Base-by-base conservation (phyloP, 192 early-diverging fungal genomes). In the Umbelopsis vinacea region DNA sequence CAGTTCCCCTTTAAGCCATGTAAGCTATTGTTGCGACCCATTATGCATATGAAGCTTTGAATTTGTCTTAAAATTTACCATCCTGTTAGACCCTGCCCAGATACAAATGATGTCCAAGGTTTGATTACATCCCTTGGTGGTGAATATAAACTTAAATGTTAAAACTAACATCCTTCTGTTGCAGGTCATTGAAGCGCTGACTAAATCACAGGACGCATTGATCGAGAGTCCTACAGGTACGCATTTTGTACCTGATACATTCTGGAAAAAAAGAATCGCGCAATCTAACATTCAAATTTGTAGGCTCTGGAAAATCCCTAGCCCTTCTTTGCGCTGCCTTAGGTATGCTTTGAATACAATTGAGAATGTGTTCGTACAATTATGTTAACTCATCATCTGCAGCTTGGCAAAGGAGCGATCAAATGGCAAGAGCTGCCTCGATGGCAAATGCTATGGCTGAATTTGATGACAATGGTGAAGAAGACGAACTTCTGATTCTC, bases 81-180 rank as follows among this genome's bases (percentile, higher is more conserved):
- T 37, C 38, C 1, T 46, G 2, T n/a, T 22, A 71, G 70, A 71
- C n/a, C 70, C 50, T 17, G 70, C 70, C 22, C 70, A 71, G 54
- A 55, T 71, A 33, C 70, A 71, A 45, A 48, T 71, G 47, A 71
- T 71, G 70, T 35, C 70, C 22, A 71, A 71, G 53, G 70, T 71
- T 19, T 33, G 5, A 10, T 23, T 43, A 43, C 40, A 43, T 12
- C 11, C 11, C 1, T 6, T 43, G 1, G 11, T 4, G 40, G 19
- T 1, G 21, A 70, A 23, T 46, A 45, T 14, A 50, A 0, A 70
- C 45, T 19, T 6, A 35, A 4, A 9, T n/a, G 6, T 4, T 21
- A 33, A 6, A 10, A 52, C n/a, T 43, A 43, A 47, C 7, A 8
- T 23, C 0, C 9, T 48, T 57, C 15, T n/a, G 2, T 67, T 21